Percentiles rank a stretch among this genome's conserved stretches.
These are phyloP conservation scores for Elongisporangium prolatum DNA, from an alignment of 352 stramenopile species.

Conservation along the genomic window DNA sequence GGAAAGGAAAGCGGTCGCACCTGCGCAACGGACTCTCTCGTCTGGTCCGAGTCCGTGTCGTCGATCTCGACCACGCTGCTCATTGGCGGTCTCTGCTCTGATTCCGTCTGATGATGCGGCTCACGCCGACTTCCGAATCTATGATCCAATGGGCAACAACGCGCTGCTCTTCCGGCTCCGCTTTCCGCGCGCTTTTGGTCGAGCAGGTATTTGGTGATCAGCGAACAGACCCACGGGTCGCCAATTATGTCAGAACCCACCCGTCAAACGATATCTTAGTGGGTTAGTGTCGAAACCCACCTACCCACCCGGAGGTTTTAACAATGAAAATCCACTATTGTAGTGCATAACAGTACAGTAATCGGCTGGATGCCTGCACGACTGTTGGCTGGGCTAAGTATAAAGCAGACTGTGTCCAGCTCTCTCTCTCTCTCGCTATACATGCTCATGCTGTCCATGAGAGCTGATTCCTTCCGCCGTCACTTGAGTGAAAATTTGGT, in stretches of 20 bases:
- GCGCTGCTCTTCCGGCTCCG: not conserved
- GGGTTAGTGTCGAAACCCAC: not conserved
- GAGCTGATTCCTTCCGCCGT: too few species aligned
- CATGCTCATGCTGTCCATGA: too few species aligned
- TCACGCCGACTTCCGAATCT: too few species aligned
- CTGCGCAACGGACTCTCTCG: not conserved
- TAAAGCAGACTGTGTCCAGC: too few species aligned
- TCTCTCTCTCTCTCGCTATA: too few species aligned
- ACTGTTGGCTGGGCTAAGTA: too few species aligned
- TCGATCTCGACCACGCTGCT: conserved; percentile 10
- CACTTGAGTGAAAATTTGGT: not conserved
- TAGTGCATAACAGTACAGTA: not conserved
- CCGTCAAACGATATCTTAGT: not conserved
- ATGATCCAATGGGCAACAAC: not conserved
- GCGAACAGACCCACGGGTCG: not conserved
- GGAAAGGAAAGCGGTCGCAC: not conserved
- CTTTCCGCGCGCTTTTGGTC: not conserved
- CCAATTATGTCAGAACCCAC: not conserved
- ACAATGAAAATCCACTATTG: not conserved
- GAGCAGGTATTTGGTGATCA: not conserved
- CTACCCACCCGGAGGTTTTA: too few species aligned
- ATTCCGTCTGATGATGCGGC: not conserved
- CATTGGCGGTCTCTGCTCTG: not conserved
- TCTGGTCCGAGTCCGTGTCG: conserved; percentile 13
- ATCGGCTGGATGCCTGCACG: not conserved